Conservation (phyloP, 2,329 filamentous ascomycete species). For the Pyricularia sp. region DNA sequence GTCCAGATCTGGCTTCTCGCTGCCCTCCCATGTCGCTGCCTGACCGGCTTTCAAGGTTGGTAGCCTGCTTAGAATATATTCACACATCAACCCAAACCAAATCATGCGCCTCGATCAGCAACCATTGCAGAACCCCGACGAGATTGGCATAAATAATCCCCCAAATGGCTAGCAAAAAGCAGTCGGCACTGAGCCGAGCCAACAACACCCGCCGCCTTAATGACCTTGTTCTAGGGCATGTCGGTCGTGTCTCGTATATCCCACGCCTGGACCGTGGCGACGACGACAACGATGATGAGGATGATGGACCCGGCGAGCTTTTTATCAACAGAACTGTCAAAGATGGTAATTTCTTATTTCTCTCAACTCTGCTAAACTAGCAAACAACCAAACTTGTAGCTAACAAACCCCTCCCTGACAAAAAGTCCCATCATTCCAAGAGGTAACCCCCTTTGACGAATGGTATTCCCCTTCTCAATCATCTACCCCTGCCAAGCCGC, state of each 20-base stretch:
- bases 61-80: not conserved
- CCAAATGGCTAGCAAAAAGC: constrained; percentile 17
- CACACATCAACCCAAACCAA: not conserved
- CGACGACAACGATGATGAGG: constrained; percentile 15
- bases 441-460: constrained; percentile 16
- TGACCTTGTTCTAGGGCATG: constrained; percentile 43
- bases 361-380: not conserved
- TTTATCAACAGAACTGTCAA: constrained; percentile 7
- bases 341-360: constrained; percentile 17
- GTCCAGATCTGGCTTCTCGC: not conserved
- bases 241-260: constrained; percentile 38
- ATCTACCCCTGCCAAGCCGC: not conserved
- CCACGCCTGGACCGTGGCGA: constrained; percentile 11
- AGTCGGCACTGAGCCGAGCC: not conserved
- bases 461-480: constrained; percentile 17
- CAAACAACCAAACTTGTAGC: not conserved
- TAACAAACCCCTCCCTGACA: constrained; percentile 1
- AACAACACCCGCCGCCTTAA: constrained; percentile 21
- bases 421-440: constrained; percentile 14
- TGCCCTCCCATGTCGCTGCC: not conserved
- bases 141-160: not conserved
- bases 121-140: not conserved
- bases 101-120: not conserved
- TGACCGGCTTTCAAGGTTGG: not conserved
- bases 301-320: constrained; percentile 15